Base-by-base conservation (phyloP, 768 basidiomycete species). In the Brasilioporus rufonigricans region DNA sequence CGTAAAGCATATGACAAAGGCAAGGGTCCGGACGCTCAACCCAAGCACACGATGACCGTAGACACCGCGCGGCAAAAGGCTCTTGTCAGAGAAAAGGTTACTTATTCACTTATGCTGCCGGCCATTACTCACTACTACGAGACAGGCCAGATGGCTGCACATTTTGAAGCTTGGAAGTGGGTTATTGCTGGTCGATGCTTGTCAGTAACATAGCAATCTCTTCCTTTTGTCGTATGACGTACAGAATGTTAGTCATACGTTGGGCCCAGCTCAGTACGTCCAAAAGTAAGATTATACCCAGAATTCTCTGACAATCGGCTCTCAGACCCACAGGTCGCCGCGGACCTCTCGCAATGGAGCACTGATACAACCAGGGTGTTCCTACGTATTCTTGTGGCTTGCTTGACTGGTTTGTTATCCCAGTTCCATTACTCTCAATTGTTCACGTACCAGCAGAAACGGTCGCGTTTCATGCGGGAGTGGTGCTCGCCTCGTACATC, bases 181-280 rank as follows among this genome's bases (percentile, higher is more conserved):
- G 1, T 73, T 90, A 13, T 70, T 89, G 23, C 67, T 82, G 19
- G 69, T 89, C 12, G 90, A 92, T 72, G 85, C 88, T 4, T 91
- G 89, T 92, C 66, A 49, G 87, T 76, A 27, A 38, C 45, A 27
- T 32, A 13, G 19, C 35, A 21, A 44, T 33, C 23, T 29, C 31
- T 48, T 38, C 32, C 16, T 27, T 58, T 53, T 50, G 35, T 32
- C 48, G 6, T 44, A 29, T 58, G 41, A 50, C 46, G 38, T 33
- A 14, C 21, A 35, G 43, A 32, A 18, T 33, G 31, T 9, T 56
- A 91, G 90, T 90, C 67, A 90, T 92, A 50, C 76, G 90, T 60
- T 92, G 88, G 87, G 83, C 84, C 32, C 81, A 89, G 59, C 73
- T 89, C 2, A 79, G 86, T 87, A 61, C 5, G 77, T 61, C n/a